phyloP scores from a whole-genome alignment of 495 filamentous ascomycete genomes.

The Podospora bellae-mahoneyi region DNA sequence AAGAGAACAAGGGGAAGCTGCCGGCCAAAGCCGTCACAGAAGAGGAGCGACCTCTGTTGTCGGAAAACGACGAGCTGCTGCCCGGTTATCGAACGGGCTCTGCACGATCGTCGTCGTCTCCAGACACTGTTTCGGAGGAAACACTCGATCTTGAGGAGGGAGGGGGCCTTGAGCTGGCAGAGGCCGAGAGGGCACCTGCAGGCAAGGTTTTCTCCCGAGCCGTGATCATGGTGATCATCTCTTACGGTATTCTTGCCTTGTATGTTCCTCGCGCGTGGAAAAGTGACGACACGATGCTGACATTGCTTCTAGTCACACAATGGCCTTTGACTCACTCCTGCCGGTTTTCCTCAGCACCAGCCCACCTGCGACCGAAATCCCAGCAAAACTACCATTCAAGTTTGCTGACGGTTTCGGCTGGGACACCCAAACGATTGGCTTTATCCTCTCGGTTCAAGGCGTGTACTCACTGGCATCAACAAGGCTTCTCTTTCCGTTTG shows the following conservation, averaged over 20 bases:
- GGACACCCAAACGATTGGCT: constrained; percentile 75
- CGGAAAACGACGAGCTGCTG: constrained; percentile 52
- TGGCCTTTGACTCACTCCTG: constrained; percentile 90
- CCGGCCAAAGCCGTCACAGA: constrained; percentile 29
- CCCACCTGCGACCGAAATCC: constrained; percentile 38
- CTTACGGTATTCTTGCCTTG: constrained; percentile 93
- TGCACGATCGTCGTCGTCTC: constrained; percentile 21
- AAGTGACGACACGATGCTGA: constrained; percentile 13
- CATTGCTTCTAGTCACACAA: constrained; percentile 56
- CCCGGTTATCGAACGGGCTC: constrained; percentile 61
- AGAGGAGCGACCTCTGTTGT: constrained; percentile 53
- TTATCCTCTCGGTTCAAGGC: constrained; percentile 87
- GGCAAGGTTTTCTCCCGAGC: constrained; percentile 65
- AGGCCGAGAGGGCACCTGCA: constrained; percentile 23
- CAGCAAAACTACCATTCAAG: constrained; percentile 66
- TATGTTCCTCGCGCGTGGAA: constrained; percentile 36
- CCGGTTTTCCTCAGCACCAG: constrained; percentile 86
- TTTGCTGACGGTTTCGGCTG: constrained; percentile 86
- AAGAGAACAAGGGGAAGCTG: constrained; percentile 11
- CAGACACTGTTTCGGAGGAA: constrained; percentile 6
- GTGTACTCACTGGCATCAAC: constrained; percentile 82
- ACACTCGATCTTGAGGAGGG: constrained; percentile 20
- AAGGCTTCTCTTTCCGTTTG: constrained; percentile 73
- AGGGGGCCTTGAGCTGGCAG: background rate
- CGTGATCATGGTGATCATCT: constrained; percentile 77